Evolutionary conservation across 306 rosid genomes (phyloP), one percentile per base, ranked within the genome.

Genomic region (Arachis stenosperma): DNA sequence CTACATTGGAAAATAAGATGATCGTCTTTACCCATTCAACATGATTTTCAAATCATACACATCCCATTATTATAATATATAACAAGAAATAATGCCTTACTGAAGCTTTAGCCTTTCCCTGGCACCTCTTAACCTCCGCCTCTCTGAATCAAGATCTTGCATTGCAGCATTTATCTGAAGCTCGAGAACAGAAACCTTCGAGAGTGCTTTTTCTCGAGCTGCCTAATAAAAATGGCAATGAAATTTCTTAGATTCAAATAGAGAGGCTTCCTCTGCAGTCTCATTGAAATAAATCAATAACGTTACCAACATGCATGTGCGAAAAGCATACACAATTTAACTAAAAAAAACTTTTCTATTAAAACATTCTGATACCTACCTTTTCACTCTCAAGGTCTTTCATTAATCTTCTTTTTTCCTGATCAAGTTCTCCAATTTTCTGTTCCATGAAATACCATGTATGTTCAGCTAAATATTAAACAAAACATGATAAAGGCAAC

Each of bases 141-240:
- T 88, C 81, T 93, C 98, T 75, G 74, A 93, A 79, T 91, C 96
- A 75, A 93, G 96, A 78, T 93, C 97, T 67, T 93, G 85, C 86
- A 83, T 76, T 51, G 94, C 85, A 77, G 96, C 86, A 84, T 85
- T 91, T 78, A 93, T 93, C 88, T 91, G 97, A 77, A 91, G 94
- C 71, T 93, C 98, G 68, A 93, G 92, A 71, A 78, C 77, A 46
- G 98, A 89, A 85, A 89, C 98, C 79, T 93, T 93, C 53, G 89
- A 89, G 97, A 97, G 91, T 65, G 98, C 98, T 82, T 93, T 97
- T 83, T 93, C 97, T 82, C 94, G 96, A 79, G 96, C 98, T 60
- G 91, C 89, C 98, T 93, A 97, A 84, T 90, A 90, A 89, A 93
- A 11, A 83, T 87, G 79, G 66, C 70, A 82, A 70, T 72, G 87